A percentile compares a stretch with the other conserved stretches of the same genome.
Conservation (phyloP, 805 yeast species). For the Metschnikowia dekortorum region DNA sequence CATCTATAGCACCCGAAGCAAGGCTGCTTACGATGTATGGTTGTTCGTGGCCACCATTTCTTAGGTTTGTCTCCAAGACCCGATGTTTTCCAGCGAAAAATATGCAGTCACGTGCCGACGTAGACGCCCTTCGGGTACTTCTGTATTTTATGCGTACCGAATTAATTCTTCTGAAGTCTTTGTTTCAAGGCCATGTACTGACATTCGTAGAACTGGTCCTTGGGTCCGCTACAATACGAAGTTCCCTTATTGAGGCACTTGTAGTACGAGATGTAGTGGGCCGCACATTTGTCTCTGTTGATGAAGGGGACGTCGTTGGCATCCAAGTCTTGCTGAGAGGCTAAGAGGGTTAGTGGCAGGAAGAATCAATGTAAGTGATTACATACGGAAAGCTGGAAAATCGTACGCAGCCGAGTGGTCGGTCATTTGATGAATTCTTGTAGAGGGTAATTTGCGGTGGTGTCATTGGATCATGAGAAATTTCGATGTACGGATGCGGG, state of each 20-base stretch:
- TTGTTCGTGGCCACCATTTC: too few species aligned
- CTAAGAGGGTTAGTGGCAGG: constrained; percentile 9
- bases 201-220: constrained; percentile 43
- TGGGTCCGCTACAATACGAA: constrained; percentile 35
- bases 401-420: constrained; percentile 22
- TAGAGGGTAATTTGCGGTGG: not conserved
- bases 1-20: too few species aligned
- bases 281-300: constrained; percentile 43
- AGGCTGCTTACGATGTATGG: too few species aligned
- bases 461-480: constrained; percentile 5
- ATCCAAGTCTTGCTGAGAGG: constrained; percentile 33
- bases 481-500: constrained; percentile 3
- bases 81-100: too few species aligned
- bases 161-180: constrained; percentile 30
- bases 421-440: constrained; percentile 9
- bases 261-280: constrained; percentile 39
- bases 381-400: constrained; percentile 42
- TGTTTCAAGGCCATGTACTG: constrained; percentile 40
- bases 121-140: not conserved
- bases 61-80: too few species aligned
- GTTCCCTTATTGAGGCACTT: constrained; percentile 43
- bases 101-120: not conserved
- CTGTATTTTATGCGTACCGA: constrained; percentile 8
- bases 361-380: not conserved
- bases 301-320: constrained; percentile 39